phyloP scores from a whole-genome alignment of 2,329 filamentous ascomycete species.

The Neospermospora avenae region DNA sequence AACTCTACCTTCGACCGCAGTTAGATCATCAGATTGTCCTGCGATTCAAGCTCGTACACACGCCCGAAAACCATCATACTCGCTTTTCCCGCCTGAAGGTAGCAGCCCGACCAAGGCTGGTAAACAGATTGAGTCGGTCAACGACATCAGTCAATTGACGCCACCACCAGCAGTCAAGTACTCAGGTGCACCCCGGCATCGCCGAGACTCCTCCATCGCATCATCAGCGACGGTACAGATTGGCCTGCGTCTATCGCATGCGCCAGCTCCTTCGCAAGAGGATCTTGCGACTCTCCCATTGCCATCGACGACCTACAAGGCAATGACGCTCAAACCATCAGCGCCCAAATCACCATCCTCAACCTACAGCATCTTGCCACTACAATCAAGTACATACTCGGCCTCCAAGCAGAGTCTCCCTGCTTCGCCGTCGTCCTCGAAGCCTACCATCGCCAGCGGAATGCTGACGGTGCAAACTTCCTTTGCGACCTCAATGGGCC shows the following conservation, averaged over 20 bases:
- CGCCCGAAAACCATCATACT: slow-evolving; percentile 31
- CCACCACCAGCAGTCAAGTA: slow-evolving; percentile 27
- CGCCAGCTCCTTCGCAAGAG: slow-evolving; percentile 25
- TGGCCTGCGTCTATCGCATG: slow-evolving; percentile 62
- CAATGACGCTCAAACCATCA: slow-evolving; percentile 18
- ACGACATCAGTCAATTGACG: slow-evolving; percentile 30
- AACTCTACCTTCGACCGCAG: not conserved
- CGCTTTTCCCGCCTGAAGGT: slow-evolving; percentile 29
- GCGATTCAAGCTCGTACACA: slow-evolving; percentile 15
- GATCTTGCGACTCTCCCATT: slow-evolving; percentile 21
- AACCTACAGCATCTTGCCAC: slow-evolving; percentile 1
- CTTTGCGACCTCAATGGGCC: slow-evolving; percentile 2
- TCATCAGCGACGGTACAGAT: slow-evolving; percentile 71
- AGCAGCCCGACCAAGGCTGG: slow-evolving; percentile 12
- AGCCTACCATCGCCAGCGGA: not conserved
- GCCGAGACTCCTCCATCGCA: slow-evolving; percentile 57
- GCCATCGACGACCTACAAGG: slow-evolving; percentile 36
- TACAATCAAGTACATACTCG: slow-evolving; percentile 17
- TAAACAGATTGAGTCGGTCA: slow-evolving; percentile 28
- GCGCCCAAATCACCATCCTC: slow-evolving; percentile 8
- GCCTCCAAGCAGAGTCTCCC: slow-evolving; percentile 6
- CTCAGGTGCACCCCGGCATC: slow-evolving; percentile 26
- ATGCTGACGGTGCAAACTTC: slow-evolving; percentile 17
- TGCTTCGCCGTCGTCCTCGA: slow-evolving; percentile 1
- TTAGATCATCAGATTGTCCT: not conserved